Evolutionary conservation across 345 rosid species (phyloP).

Genomic region (Dovyalis caffra): DNA sequence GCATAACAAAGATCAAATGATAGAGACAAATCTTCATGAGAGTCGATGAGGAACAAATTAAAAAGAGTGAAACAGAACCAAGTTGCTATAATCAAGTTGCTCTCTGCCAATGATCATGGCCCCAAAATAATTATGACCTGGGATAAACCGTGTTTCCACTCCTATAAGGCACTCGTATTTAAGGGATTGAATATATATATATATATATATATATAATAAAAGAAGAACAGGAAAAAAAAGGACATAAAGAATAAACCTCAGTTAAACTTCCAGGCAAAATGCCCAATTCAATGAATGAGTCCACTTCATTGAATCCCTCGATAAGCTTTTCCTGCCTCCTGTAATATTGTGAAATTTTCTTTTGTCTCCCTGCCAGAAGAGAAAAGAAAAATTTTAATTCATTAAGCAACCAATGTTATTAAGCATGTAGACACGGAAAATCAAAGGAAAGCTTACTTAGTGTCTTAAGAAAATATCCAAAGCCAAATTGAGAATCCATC

Average conservation of each 20-base stretch:
- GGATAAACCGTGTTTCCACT: neutral
- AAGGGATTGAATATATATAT: too few relatives aligned
- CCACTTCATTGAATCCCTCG: constrained; percentile 46
- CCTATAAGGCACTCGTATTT: neutral
- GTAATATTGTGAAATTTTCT: constrained; percentile 40
- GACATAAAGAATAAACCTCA: constrained; percentile 25
- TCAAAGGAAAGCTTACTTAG: constrained; percentile 19
- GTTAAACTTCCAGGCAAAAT: constrained; percentile 34
- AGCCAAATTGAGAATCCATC: constrained; percentile 17
- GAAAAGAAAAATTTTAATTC: neutral
- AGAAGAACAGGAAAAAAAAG: too few relatives aligned
- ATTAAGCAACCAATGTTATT: neutral
- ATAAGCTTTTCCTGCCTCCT: constrained; percentile 44
- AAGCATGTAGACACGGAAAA: neutral
- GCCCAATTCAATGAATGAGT: constrained; percentile 45
- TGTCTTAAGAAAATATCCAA: constrained; percentile 8
- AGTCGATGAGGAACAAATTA: neutral
- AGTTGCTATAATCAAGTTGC: too few relatives aligned
- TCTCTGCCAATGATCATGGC: neutral
- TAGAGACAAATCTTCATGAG: neutral
- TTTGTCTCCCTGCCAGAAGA: constrained; percentile 29
- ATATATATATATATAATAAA: too few relatives aligned
- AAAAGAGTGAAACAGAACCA: neutral
- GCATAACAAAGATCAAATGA: neutral
- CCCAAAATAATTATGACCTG: neutral